Evolutionary conservation across 2,329 filamentous ascomycete species (phyloP).

Genomic region (Paecilomyces variotii): DNA sequence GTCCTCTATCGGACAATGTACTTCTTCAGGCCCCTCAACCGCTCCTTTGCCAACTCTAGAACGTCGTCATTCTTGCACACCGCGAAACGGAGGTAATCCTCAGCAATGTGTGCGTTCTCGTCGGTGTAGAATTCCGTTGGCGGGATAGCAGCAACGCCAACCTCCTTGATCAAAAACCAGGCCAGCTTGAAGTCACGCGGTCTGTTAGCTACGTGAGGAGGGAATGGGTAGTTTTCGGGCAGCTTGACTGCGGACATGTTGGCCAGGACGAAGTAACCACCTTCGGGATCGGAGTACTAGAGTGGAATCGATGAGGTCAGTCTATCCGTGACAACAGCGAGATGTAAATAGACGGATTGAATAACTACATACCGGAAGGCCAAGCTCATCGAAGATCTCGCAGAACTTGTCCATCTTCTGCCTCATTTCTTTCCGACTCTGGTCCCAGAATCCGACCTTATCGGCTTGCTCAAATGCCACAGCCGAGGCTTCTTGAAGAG

Average conservation of each 20-base stretch:
- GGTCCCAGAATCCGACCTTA: slow-evolving; percentile 75
- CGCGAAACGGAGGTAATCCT: slow-evolving; percentile 90
- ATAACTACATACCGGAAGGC: slow-evolving; percentile 47
- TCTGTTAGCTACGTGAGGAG: slow-evolving; percentile 73
- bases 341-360: neutral
- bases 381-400: slow-evolving; percentile 66
- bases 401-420: slow-evolving; percentile 83
- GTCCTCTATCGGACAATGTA: slow-evolving; percentile 46
- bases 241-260: slow-evolving; percentile 85
- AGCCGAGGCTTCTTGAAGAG: slow-evolving; percentile 87
- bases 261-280: slow-evolving; percentile 93
- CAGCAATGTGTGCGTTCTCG: slow-evolving; percentile 70
- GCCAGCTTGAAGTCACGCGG: slow-evolving; percentile 89
- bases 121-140: slow-evolving; percentile 96
- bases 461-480: slow-evolving; percentile 92
- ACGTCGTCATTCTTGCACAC: slow-evolving; percentile 93
- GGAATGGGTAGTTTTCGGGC: slow-evolving; percentile 79
- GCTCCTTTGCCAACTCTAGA: slow-evolving; percentile 68
- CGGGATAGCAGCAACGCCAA: slow-evolving; percentile 91
- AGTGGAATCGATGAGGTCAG: neutral
- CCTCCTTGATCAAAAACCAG: slow-evolving; percentile 95
- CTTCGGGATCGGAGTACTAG: slow-evolving; percentile 80
- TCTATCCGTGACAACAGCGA: neutral
- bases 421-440: slow-evolving; percentile 79
- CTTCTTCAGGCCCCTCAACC: slow-evolving; percentile 63